These are phyloP conservation scores for Brassica incana DNA, from an alignment of 345 rosid genomes.

Conservation along the genomic window DNA sequence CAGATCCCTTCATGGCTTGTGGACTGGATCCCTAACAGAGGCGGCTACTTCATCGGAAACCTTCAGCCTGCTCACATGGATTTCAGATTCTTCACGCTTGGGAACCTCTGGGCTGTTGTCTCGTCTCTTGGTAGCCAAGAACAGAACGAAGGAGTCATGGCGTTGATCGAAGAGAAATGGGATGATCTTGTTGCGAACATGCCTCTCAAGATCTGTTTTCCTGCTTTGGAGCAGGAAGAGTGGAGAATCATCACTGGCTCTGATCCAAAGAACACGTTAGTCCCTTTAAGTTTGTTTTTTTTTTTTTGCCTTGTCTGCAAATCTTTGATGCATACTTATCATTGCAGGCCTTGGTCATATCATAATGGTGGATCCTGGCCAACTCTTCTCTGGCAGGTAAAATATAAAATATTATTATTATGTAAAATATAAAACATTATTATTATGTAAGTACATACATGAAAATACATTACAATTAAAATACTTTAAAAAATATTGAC, in stretches of 20 bases:
- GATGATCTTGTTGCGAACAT: constrained; percentile 84
- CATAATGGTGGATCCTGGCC: constrained; percentile 99
- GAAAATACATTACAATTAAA: too few relatives aligned
- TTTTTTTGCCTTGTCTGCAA: neutral
- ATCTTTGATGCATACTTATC: constrained; percentile 6
- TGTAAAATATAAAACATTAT: too few relatives aligned
- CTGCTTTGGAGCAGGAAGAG: constrained; percentile 84
- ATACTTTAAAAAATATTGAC: too few relatives aligned
- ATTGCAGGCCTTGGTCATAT: constrained; percentile 92
- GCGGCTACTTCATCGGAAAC: constrained; percentile 92
- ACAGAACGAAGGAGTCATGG: constrained; percentile 78
- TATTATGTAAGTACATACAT: too few relatives aligned
- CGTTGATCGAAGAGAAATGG: constrained; percentile 83
- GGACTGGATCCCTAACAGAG: constrained; percentile 85
- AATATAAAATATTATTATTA: too few relatives aligned
- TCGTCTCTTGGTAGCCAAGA: constrained; percentile 70
- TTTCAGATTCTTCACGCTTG: constrained; percentile 93
- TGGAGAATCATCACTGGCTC: constrained; percentile 96
- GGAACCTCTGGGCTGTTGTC: constrained; percentile 82
- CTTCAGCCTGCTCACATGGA: constrained; percentile 98
- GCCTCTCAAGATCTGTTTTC: constrained; percentile 96
- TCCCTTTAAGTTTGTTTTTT: neutral
- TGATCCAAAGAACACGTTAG: constrained; percentile 98
- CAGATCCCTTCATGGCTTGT: constrained; percentile 96
- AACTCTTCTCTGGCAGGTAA: constrained; percentile 92